Conservation (phyloP, 2,329 filamentous ascomycete species). For the Pyrenochaeta sp. region DNA sequence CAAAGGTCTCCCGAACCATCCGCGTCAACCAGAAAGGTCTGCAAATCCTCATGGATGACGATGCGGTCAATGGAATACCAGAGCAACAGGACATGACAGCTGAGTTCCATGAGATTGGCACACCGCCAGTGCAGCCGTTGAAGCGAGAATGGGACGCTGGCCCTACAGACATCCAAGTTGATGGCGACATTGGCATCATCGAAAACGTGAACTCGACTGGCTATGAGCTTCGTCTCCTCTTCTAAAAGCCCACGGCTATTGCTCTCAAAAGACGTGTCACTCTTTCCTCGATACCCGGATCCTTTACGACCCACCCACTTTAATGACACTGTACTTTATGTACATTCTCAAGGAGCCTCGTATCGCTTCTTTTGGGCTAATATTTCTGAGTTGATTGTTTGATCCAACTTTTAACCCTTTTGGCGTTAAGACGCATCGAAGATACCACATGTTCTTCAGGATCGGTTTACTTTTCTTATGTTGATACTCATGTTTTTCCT, state of each 20-base stretch:
- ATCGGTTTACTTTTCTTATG: constrained; percentile 32
- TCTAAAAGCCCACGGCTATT: constrained; percentile 38
- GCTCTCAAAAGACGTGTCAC: constrained; percentile 7
- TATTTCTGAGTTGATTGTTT: constrained; percentile 21
- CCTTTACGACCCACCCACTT: constrained; percentile 27
- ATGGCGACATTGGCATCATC: constrained; percentile 56
- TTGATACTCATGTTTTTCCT: constrained; percentile 30
- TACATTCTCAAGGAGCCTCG: constrained; percentile 30
- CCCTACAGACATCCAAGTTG: constrained; percentile 57
- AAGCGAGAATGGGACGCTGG: constrained; percentile 64
- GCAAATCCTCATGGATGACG: constrained; percentile 88
- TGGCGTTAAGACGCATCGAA: constrained; percentile 36
- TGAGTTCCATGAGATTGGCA: constrained; percentile 71
- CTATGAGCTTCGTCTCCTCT: constrained; percentile 60
- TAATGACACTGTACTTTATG: constrained; percentile 46
- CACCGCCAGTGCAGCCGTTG: constrained; percentile 51
- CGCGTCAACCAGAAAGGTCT: constrained; percentile 78
- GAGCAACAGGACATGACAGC: constrained; percentile 91
- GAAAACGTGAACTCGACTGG: constrained; percentile 56
- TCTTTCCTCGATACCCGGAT: constrained; percentile 20
- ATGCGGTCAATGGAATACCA: constrained; percentile 80
- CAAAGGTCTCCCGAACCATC: constrained; percentile 74
- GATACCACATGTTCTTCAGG: constrained; percentile 38
- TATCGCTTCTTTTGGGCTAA: constrained; percentile 21
- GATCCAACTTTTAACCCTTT: constrained; percentile 13